phyloP scores from a whole-genome alignment of 768 basidiomycete genomes.

The Amanita inopinata region DNA sequence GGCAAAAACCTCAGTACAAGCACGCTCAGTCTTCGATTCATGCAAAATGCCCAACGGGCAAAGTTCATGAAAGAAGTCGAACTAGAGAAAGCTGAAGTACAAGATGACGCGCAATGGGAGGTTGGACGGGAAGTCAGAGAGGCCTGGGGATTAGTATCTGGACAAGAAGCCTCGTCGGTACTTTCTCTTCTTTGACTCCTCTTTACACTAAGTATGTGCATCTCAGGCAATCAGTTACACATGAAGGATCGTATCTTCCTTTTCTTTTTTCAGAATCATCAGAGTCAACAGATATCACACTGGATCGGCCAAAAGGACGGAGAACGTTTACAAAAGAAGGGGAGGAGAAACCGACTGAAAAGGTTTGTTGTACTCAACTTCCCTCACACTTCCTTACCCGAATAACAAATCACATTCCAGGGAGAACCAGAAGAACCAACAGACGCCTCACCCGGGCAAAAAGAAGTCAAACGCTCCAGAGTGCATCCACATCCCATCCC shows the following conservation, averaged over 20 bases:
- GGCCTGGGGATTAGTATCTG: constrained; percentile 33
- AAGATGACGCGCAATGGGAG: constrained; percentile 61
- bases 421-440: constrained; percentile 11
- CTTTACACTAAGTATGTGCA: background rate
- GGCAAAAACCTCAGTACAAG: constrained; percentile 51
- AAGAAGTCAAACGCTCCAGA: constrained; percentile 4
- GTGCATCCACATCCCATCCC: constrained; percentile 14
- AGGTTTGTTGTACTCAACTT: constrained; percentile 9
- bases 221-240: constrained; percentile 25
- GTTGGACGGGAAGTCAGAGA: constrained; percentile 41
- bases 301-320: constrained; percentile 28
- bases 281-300: constrained; percentile 9
- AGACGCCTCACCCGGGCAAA: constrained; percentile 5
- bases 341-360: constrained; percentile 19
- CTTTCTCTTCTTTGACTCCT: constrained; percentile 3
- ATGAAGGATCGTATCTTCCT: constrained; percentile 58
- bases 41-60: constrained; percentile 59
- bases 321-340: constrained; percentile 39
- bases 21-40: constrained; percentile 58
- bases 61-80: constrained; percentile 42
- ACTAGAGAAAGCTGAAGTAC: constrained; percentile 41
- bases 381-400: background rate
- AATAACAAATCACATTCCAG: constrained; percentile 9
- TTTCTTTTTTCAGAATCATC: constrained; percentile 43
- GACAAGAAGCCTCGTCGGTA: constrained; percentile 17